phyloP scores from a whole-genome alignment of 495 filamentous ascomycete species.

The Neurospora tetraspora region DNA sequence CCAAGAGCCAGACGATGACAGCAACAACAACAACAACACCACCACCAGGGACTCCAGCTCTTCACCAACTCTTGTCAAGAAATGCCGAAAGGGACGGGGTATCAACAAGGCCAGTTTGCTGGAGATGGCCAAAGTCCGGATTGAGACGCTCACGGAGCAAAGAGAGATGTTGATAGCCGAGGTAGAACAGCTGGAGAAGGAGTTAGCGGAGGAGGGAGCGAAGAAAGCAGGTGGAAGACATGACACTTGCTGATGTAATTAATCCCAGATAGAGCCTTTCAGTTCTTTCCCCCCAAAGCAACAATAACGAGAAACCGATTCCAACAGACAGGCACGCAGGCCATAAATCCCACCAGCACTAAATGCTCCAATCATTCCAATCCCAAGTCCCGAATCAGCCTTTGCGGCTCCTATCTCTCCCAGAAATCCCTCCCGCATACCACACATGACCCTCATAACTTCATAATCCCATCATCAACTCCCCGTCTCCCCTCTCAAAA shows the following conservation, averaged over 20 bases:
- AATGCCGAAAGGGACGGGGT: neutral
- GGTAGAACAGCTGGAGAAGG: neutral
- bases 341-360: neutral
- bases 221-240: neutral
- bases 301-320: neutral
- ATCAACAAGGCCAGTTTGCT: slow-evolving; percentile 17
- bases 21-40: too few relatives aligned
- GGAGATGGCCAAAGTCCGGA: slow-evolving; percentile 12
- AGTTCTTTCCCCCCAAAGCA: neutral
- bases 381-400: neutral
- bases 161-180: slow-evolving; percentile 6
- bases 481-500: neutral
- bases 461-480: neutral
- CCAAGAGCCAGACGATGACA: neutral
- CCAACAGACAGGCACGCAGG: neutral
- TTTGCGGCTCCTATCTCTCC: neutral
- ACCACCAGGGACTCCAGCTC: neutral
- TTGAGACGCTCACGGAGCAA: slow-evolving; percentile 7
- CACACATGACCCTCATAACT: neutral
- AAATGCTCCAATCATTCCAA: neutral
- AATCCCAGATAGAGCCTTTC: neutral
- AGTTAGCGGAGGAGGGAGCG: neutral
- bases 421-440: neutral
- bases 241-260: neutral
- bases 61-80: neutral